Base-by-base conservation (phyloP, 2,329 filamentous ascomycete species). In the Aspergillus latus region DNA sequence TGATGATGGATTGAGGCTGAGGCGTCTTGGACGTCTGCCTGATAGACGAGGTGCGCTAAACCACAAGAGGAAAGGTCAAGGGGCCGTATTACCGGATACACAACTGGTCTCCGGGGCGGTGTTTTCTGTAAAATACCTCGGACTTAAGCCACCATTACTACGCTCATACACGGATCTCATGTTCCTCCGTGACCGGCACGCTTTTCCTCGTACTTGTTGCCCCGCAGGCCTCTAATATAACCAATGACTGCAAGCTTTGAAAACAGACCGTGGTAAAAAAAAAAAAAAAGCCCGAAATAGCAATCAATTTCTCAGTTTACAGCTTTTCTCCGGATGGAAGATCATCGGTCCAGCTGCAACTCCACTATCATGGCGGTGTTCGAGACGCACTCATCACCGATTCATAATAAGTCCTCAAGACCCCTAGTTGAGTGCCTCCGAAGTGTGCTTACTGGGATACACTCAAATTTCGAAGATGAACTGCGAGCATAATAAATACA, bases 21-120 rank as follows among this genome's bases (percentile, higher is more conserved):
- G 62, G 58, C 68, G 62, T 60, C 57, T 52, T 63, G 66, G 65
- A 67, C 71, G 70, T 73, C 72, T 74, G 72, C 72, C 72, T 74
- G 67, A 37, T 37, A 37, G 34, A 37, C 34, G 43, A 46, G 43
- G 3, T 26, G 29, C 43, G 28, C 43, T 46, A 46, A 28, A 5
- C 43, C 43, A 3, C 8, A 62, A 62, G 42, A 42, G 66, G 70
- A n/a, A 59, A 60, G 15, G 32, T 30, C 11, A 37, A 48, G 36
- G 40, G 47, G n/a, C 47, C 21, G 45, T 47, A 28, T 28, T 29
- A 29, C 39, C 49, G 49, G 46, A 49, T 40, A 42, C 28, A n/a
- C 30, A 26, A 13, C 34, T 37, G 34, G 34, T 11, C 34, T 37
- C 15, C n/a, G 52, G 15, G 53, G 46, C 53, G 39, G 47, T 50